phyloP scores from a whole-genome alignment of 306 rosid species.

The Prinsepia uniflora region DNA sequence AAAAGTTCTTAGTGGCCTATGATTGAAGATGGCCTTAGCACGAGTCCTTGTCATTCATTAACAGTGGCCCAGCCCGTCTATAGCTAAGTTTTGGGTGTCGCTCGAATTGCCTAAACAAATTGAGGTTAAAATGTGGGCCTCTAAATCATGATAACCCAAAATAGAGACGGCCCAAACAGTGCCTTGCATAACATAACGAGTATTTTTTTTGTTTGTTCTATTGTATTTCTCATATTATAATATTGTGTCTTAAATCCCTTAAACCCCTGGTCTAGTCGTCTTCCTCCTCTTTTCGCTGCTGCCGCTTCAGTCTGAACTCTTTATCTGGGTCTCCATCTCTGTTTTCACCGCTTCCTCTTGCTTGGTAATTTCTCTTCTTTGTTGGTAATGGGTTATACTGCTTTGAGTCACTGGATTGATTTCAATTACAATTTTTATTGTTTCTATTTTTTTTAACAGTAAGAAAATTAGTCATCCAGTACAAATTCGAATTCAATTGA shows the following conservation, averaged over 20 bases:
- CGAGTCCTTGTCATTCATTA: too few relatives aligned
- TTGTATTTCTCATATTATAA: too few relatives aligned
- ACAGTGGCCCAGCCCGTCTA: too few relatives aligned
- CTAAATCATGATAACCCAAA: neutral
- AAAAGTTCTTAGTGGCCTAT: too few relatives aligned
- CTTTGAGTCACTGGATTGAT: neutral
- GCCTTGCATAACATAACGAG: neutral
- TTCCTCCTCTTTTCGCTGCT: too few relatives aligned
- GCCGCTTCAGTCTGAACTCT: too few relatives aligned
- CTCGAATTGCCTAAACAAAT: too few relatives aligned
- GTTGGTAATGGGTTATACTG: neutral
- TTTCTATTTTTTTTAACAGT: neutral
- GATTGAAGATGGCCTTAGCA: too few relatives aligned
- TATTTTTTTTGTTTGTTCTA: too few relatives aligned
- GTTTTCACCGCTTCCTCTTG: neutral
- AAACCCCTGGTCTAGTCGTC: neutral
- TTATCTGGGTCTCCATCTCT: neutral
- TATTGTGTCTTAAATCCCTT: neutral
- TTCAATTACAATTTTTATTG: neutral
- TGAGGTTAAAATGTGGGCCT: neutral
- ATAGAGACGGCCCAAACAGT: neutral
- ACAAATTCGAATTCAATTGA: neutral
- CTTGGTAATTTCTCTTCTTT: neutral
- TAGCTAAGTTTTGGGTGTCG: too few relatives aligned
- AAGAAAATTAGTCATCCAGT: neutral